Evolutionary conservation across 2,329 filamentous ascomycete species (phyloP).

Genomic region (Trematosphaeria pertusa): DNA sequence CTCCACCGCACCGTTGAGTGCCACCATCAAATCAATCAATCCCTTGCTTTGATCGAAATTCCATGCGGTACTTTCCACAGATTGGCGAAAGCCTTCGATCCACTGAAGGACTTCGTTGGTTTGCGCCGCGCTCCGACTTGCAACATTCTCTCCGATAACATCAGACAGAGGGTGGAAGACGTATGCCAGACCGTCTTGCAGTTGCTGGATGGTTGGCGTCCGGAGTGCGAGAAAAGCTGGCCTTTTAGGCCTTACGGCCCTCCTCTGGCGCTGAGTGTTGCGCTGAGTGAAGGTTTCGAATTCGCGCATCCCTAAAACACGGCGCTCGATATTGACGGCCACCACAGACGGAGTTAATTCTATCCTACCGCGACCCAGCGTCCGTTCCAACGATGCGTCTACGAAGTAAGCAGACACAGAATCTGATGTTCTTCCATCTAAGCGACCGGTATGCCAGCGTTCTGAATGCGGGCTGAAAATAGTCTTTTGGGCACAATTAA

Average conservation of each 20-base stretch:
- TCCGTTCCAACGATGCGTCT: no score
- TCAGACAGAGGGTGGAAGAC: background rate
- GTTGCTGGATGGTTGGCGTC: background rate
- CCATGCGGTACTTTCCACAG: background rate
- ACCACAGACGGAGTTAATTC: background rate
- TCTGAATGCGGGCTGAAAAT: no score
- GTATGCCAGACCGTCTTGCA: background rate
- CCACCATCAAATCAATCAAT: slow-evolving; percentile 1
- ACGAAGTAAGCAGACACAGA: no score
- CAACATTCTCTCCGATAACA: background rate
- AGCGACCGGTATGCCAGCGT: no score
- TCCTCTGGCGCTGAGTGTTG: no score
- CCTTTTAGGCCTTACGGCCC: background rate
- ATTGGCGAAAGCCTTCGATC: slow-evolving; percentile 5
- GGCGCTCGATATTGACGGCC: background rate
- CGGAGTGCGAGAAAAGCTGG: background rate
- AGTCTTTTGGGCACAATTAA: no score
- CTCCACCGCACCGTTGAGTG: slow-evolving; percentile 5
- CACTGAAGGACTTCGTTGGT: slow-evolving; percentile 1
- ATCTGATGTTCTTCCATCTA: no score
- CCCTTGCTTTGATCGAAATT: background rate
- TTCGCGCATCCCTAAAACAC: background rate
- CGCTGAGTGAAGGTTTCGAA: slow-evolving; percentile 1
- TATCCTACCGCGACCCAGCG: no score
- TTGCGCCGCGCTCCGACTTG: background rate